Evolutionary conservation across 2,329 filamentous ascomycete species (phyloP).

Genomic region (Cercospora zeina): DNA sequence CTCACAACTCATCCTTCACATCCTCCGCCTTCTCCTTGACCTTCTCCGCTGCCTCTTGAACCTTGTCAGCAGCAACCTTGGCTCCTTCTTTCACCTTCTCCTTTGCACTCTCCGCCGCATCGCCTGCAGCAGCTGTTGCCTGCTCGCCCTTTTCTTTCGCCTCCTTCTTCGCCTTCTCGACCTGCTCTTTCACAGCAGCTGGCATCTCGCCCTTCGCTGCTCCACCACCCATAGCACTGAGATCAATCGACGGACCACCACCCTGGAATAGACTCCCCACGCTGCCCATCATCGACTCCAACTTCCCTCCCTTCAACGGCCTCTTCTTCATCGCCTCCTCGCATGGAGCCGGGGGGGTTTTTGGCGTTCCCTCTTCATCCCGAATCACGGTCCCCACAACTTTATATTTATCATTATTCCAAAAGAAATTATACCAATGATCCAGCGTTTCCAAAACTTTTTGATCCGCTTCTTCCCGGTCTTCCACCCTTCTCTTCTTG

Average conservation of each 20-base stretch:
- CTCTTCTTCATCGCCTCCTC: slow-evolving; percentile 37
- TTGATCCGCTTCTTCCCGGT: slow-evolving; percentile 54
- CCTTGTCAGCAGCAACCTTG: background rate
- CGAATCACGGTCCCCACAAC: slow-evolving; percentile 31
- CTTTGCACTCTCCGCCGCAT: slow-evolving; percentile 10
- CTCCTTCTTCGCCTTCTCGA: slow-evolving; percentile 26
- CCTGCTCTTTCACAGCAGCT: slow-evolving; percentile 27
- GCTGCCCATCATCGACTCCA: slow-evolving; percentile 31
- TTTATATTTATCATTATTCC: slow-evolving; percentile 32
- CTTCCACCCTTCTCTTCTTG: slow-evolving; percentile 27
- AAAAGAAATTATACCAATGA: slow-evolving; percentile 58
- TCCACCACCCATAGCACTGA: background rate
- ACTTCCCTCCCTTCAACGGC: slow-evolving; percentile 36
- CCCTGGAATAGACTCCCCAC: slow-evolving; percentile 23
- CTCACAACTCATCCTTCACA: slow-evolving; percentile 18
- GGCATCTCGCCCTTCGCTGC: slow-evolving; percentile 26
- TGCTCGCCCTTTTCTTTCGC: slow-evolving; percentile 2
- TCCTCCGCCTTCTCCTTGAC: slow-evolving; percentile 11
- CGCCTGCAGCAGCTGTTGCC: slow-evolving; percentile 3
- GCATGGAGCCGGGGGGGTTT: slow-evolving; percentile 32
- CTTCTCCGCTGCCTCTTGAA: slow-evolving; percentile 6
- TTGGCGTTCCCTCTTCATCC: slow-evolving; percentile 24
- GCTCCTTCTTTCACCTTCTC: slow-evolving; percentile 12
- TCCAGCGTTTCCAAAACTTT: slow-evolving; percentile 64
- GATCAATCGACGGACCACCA: slow-evolving; percentile 15